Evolutionary conservation across 179 eudicot genomes (phyloP).

Genomic region (Silene vulgaris): DNA sequence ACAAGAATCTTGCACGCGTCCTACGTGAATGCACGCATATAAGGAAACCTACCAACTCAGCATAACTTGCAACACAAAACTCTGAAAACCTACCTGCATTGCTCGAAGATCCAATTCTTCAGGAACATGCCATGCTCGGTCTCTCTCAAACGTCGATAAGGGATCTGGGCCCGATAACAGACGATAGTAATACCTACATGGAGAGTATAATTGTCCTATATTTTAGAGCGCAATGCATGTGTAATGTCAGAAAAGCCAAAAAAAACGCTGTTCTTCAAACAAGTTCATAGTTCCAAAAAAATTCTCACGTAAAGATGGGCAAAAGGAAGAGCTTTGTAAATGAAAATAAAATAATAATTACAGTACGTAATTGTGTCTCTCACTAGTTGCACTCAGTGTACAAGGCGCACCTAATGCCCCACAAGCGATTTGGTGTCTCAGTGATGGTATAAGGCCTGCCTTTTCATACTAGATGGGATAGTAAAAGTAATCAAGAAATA

Average conservation of each 20-base stretch:
- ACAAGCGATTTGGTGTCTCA: not conserved
- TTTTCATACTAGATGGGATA: not conserved
- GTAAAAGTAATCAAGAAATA: no score
- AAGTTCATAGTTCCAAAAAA: no score
- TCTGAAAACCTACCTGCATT: slow-evolving; percentile 59
- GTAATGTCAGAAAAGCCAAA: no score
- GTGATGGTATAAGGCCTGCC: not conserved
- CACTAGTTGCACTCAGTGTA: not conserved
- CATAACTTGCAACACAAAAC: not conserved
- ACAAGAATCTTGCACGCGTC: slow-evolving; percentile 78
- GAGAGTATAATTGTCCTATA: not conserved
- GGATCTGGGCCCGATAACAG: slow-evolving; percentile 68
- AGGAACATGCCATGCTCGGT: slow-evolving; percentile 89
- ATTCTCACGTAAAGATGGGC: no score
- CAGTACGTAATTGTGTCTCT: not conserved
- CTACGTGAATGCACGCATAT: slow-evolving; percentile 28
- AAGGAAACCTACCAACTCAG: slow-evolving; percentile 1
- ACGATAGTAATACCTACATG: slow-evolving; percentile 79
- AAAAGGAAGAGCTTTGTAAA: not conserved
- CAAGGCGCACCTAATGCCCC: not conserved
- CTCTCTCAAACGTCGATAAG: slow-evolving; percentile 73
- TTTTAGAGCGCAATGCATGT: not conserved
- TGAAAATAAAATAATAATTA: not conserved
- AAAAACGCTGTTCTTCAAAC: no score
- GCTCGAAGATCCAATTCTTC: slow-evolving; percentile 70